phyloP scores from a whole-genome alignment of 2,329 filamentous ascomycete species.

The Zymoseptoria pseudotritici region DNA sequence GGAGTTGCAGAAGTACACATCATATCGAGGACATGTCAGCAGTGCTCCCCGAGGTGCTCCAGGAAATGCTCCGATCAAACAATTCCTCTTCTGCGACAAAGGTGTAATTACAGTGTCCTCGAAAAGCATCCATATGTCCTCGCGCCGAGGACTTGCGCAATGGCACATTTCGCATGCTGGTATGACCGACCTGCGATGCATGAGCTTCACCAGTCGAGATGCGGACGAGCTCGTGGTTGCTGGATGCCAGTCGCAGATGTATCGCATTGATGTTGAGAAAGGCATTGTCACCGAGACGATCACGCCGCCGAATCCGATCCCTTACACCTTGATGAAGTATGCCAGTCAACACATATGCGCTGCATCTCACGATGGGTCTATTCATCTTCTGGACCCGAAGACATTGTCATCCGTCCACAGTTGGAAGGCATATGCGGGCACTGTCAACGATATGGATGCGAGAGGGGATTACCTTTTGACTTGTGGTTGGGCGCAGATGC shows the following conservation, averaged over 20 bases:
- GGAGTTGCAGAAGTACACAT: slow-evolving; percentile 83
- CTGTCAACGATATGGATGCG: slow-evolving; percentile 94
- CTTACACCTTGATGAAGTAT: slow-evolving; percentile 89
- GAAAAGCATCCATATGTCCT: slow-evolving; percentile 81
- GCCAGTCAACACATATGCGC: slow-evolving; percentile 82
- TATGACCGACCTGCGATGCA: slow-evolving; percentile 84
- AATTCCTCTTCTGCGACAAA: slow-evolving; percentile 84
- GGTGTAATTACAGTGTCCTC: slow-evolving; percentile 81
- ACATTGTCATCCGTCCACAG: slow-evolving; percentile 72
- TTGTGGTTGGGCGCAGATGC: slow-evolving; percentile 83
- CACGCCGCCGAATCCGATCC: slow-evolving; percentile 27
- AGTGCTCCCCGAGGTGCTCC: slow-evolving; percentile 20
- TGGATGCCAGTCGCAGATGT: slow-evolving; percentile 79
- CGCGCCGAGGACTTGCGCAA: slow-evolving; percentile 69
- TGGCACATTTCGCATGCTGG: slow-evolving; percentile 77
- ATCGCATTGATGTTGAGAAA: slow-evolving; percentile 60
- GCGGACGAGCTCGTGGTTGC: slow-evolving; percentile 79
- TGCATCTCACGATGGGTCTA: slow-evolving; percentile 71
- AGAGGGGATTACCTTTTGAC: slow-evolving; percentile 92
- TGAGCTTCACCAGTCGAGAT: slow-evolving; percentile 87
- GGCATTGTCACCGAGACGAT: slow-evolving; percentile 38
- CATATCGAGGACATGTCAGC: slow-evolving; percentile 69
- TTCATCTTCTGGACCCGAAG: slow-evolving; percentile 77
- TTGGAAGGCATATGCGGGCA: slow-evolving; percentile 84
- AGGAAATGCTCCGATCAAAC: slow-evolving; percentile 68